A percentile compares a stretch with the other conserved stretches of the same genome.
Conservation (phyloP, 371 early-diverging fungal species). For the Syncephalastrum contaminatum region DNA sequence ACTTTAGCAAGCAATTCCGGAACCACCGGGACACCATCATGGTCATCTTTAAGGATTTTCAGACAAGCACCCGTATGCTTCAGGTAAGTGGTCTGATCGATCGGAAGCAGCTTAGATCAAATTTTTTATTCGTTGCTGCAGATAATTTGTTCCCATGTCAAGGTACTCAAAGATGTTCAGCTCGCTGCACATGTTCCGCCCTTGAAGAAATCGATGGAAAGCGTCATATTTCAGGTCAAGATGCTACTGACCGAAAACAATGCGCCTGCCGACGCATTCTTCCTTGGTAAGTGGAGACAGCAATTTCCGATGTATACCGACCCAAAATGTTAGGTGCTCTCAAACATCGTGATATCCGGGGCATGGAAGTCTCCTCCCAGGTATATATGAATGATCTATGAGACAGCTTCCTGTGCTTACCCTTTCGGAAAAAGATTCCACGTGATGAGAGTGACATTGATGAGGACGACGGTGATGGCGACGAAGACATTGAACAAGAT, state of each 20-base stretch:
- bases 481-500: conserved; percentile 12
- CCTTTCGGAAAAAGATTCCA: conserved; percentile 16
- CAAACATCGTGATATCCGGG: conserved; percentile 75
- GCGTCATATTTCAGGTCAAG: conserved; percentile 75
- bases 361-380: conserved; percentile 74
- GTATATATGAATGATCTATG: conserved; percentile 22
- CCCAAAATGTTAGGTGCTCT: conserved; percentile 46
- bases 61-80: conserved; percentile 58
- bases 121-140: conserved; percentile 15
- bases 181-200: conserved; percentile 70
- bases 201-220: conserved; percentile 71
- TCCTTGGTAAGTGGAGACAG: conserved; percentile 48
- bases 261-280: conserved; percentile 57
- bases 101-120: background rate
- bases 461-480: conserved; percentile 14
- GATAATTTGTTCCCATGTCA: conserved; percentile 80
- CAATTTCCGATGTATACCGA: background rate
- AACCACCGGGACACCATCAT: conserved; percentile 51
- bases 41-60: conserved; percentile 50
- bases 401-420: background rate
- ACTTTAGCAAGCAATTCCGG: conserved; percentile 62
- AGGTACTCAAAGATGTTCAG: conserved; percentile 62
- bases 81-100: conserved; percentile 34
- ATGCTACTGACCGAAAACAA: conserved; percentile 72
- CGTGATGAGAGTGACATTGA: conserved; percentile 17